A percentile compares a stretch with the other conserved stretches of the same genome.
Evolutionary conservation across 208 protist species (phyloP).

Genomic region (Crithidia thermophila): DNA sequence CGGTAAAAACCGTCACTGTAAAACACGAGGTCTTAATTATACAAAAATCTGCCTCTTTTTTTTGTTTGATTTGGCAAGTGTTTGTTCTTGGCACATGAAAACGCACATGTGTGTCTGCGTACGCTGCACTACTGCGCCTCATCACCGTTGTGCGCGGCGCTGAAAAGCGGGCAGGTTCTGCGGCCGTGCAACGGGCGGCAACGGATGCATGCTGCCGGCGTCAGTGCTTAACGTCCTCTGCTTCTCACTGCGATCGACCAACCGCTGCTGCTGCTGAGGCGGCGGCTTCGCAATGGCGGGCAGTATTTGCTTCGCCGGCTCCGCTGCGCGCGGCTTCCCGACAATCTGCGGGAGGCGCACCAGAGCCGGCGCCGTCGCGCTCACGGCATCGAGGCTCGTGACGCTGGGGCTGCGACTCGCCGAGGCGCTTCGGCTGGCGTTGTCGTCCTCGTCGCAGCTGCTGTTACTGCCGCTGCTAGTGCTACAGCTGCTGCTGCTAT

Average conservation of each 20-base stretch:
- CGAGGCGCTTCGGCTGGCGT: background rate
- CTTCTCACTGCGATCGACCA: no score
- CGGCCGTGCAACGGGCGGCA: constrained; percentile 8
- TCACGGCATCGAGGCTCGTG: background rate
- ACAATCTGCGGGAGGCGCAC: constrained; percentile 6
- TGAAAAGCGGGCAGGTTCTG: background rate
- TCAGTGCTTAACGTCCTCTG: no score
- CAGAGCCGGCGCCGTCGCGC: background rate
- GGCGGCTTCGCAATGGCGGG: no score
- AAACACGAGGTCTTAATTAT: no score
- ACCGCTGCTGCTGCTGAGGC: background rate
- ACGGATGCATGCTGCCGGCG: no score
- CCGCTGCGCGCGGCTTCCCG: background rate
- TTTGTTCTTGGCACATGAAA: no score
- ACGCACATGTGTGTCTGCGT: no score
- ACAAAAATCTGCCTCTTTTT: no score
- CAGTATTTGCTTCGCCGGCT: no score
- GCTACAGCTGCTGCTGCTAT: background rate
- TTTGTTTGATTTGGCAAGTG: no score
- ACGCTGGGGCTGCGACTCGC: background rate
- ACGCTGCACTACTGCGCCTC: no score
- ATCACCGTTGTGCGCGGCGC: constrained; percentile 1
- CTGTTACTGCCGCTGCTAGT: background rate
- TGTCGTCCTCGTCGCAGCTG: background rate
- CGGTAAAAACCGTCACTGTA: background rate